Base-by-base conservation (phyloP, 2,329 filamentous ascomycete genomes). In the Ceratocystis cacaofunesta region DNA sequence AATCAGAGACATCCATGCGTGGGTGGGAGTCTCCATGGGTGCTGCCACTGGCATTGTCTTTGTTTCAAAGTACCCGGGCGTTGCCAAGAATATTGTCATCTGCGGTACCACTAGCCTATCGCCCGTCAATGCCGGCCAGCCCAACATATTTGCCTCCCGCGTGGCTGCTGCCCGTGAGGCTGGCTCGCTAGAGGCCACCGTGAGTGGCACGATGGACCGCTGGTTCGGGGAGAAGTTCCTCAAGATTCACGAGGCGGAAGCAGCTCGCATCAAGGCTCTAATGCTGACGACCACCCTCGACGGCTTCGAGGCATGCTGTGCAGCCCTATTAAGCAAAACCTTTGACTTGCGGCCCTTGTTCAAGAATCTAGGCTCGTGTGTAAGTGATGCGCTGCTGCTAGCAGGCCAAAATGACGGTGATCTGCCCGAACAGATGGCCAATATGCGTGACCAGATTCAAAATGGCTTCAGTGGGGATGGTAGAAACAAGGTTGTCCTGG, bases 11-110 rank as follows among this genome's bases (percentile, higher is more conserved):
- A 66, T 77, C 5, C 70, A 76, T 64, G 73, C 74, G 2, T 79
- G 76, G 77, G 70, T 79, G 6, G 77, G 77, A 1, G 76, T 78
- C 0, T 78, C 76, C 10, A 78, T 79, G 75, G 77, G 78, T 25
- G 78, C 75, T 6, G 72, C 75, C 0, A 74, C 72, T 0, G 75
- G 75, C 22, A 69, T 78, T 61, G 73, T 73, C 65, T 79, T 78
- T 68, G 72, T 72, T 0, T 71, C 72, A 3, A 72, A 71, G 64
- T 75, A 77, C 66, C 76, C 76, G 3, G 72, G 72, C 43, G 61
- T 77, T 2, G 71, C 78, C 8, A 64, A 71, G 62, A 75, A 73
- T 57, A 72, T 79, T 5, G 70, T 75, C 30, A 70, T 76, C 36
- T 77, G 75, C 70, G 75, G 77, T 67, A 77, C 76, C 62, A 75